Evolutionary conservation across 176 grass and related monocot genomes (phyloP).

Genomic region (Carex pumila): DNA sequence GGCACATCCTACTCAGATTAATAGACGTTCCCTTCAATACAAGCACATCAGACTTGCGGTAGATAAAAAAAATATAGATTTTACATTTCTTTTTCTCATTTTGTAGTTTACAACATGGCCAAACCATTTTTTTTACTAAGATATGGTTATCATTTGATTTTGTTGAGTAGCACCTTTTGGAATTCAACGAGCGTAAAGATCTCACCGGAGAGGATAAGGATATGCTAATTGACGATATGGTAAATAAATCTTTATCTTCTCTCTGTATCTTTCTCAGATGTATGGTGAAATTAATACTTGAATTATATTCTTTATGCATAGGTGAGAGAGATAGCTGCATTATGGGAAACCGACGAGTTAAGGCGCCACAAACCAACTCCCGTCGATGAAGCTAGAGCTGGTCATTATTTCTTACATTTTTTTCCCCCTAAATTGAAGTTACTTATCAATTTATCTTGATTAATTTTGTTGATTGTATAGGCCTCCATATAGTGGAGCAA

Average conservation of each 20-base stretch:
- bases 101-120: neutral
- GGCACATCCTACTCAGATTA: constrained; percentile 95
- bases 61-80: constrained; percentile 19
- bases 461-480: constrained; percentile 20
- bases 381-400: constrained; percentile 90
- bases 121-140: neutral
- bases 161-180: constrained; percentile 65
- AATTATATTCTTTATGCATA: constrained; percentile 17
- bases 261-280: neutral
- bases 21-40: constrained; percentile 80
- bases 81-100: neutral
- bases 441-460: neutral
- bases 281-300: neutral
- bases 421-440: neutral
- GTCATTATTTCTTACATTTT: constrained; percentile 27
- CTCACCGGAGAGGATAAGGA: constrained; percentile 87
- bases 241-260: constrained; percentile 30
- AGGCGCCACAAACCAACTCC: constrained; percentile 93
- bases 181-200: constrained; percentile 86
- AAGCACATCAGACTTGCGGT: constrained; percentile 90
- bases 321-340: constrained; percentile 79
- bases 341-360: constrained; percentile 96
- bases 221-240: constrained; percentile 86
- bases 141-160: neutral
- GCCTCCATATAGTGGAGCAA: constrained; percentile 93